Conservation (phyloP, 2,329 filamentous ascomycete genomes). For the Cladosporium sp. region DNA sequence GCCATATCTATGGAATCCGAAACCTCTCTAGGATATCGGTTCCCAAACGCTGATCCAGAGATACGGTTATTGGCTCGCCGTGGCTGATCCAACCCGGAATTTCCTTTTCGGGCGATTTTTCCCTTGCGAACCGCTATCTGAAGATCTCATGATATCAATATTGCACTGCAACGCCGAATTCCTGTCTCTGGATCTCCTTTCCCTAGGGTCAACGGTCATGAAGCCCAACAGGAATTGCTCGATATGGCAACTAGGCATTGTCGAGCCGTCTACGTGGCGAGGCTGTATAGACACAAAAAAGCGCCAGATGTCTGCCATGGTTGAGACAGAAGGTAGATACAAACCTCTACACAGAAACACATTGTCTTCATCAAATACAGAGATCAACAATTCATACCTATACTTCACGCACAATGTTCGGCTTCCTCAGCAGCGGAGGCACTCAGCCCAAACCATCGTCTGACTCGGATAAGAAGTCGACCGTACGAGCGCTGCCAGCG, state of each 20-base stretch:
- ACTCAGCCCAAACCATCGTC: not conserved
- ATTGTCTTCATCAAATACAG: not conserved
- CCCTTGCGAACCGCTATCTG: constrained; percentile 7
- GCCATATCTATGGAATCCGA: constrained; percentile 11
- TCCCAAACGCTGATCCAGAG: constrained; percentile 7
- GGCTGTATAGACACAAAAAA: constrained; percentile 6
- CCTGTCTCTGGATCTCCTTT: constrained; percentile 10
- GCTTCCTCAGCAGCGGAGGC: constrained; percentile 8
- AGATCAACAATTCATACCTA: not conserved
- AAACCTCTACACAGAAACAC: not conserved
- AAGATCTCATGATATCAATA: constrained; percentile 11
- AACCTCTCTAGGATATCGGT: constrained; percentile 10
- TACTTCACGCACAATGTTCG: not conserved
- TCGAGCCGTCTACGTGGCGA: constrained; percentile 2
- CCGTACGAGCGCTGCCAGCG: constrained; percentile 35
- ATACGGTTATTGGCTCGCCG: constrained; percentile 4
- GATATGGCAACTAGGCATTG: constrained; percentile 1
- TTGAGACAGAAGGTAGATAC: constrained; percentile 1
- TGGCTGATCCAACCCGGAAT: constrained; percentile 2
- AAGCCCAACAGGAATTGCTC: constrained; percentile 4
- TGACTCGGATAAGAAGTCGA: constrained; percentile 23
- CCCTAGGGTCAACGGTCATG: constrained; percentile 1
- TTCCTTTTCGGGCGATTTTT: constrained; percentile 10
- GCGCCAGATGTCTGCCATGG: not conserved
- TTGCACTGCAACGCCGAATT: constrained; percentile 3